A percentile compares a stretch with the other conserved stretches of the same genome.
Conservation (phyloP, 441 rosid genomes). For the Euphorbia corollata region DNA sequence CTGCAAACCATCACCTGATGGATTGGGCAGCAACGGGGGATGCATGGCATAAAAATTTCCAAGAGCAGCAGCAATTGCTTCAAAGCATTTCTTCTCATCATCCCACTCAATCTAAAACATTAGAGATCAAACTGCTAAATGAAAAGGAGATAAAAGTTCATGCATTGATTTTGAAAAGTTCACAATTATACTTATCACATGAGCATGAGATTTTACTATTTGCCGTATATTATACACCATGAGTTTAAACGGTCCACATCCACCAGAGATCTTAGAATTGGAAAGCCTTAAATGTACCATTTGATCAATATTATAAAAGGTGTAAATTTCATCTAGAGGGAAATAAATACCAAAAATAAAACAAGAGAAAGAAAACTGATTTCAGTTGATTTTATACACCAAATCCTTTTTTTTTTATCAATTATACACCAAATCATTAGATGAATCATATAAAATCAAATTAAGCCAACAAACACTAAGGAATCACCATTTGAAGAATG, state of each 20-base stretch:
- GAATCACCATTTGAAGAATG: slow-evolving; percentile 1
- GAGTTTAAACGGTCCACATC: background rate
- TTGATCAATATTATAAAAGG: no score
- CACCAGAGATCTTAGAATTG: background rate
- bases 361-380: no score
- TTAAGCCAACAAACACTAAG: slow-evolving; percentile 10
- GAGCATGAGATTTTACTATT: background rate
- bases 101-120: slow-evolving; percentile 75
- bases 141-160: slow-evolving; percentile 2
- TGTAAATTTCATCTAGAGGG: no score
- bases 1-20: slow-evolving; percentile 61
- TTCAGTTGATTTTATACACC: no score
- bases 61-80: slow-evolving; percentile 74
- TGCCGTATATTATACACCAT: background rate
- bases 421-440: no score
- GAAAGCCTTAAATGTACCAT: background rate
- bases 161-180: background rate
- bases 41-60: slow-evolving; percentile 89
- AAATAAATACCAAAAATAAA: no score
- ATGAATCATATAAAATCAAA: background rate
- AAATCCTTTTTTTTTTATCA: no score
- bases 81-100: slow-evolving; percentile 72
- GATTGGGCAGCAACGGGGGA: slow-evolving; percentile 83
- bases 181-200: background rate
- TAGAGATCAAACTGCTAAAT: slow-evolving; percentile 7